These are phyloP conservation scores for Colletotrichum musae DNA, from an alignment of 2,329 filamentous ascomycete species.

Conservation along the genomic window DNA sequence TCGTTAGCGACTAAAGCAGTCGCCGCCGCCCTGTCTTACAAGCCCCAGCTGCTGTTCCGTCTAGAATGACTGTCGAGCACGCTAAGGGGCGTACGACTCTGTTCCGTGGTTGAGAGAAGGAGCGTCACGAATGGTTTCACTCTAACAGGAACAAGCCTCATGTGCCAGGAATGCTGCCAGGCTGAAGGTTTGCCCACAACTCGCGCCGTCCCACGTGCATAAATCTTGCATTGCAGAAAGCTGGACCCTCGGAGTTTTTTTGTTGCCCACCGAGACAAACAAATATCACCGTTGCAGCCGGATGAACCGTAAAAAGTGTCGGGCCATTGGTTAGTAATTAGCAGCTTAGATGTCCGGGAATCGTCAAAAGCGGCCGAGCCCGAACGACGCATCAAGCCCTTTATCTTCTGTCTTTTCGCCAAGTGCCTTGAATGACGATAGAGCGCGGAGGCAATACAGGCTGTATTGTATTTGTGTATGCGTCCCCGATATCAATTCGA, in stretches of 20 bases:
- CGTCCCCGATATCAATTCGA: too few relatives aligned
- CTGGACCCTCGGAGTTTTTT: slow-evolving; percentile 25
- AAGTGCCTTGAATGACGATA: too few relatives aligned
- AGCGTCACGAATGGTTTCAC: slow-evolving; percentile 1
- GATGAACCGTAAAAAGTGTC: too few relatives aligned
- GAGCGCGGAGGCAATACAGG: too few relatives aligned
- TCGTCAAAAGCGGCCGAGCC: too few relatives aligned
- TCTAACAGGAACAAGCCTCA: neutral
- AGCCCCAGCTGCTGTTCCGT: neutral
- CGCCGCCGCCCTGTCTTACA: slow-evolving; percentile 4
- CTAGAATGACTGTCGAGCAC: slow-evolving; percentile 9
- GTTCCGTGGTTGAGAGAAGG: neutral
- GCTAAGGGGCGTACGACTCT: neutral
- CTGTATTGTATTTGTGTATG: too few relatives aligned
- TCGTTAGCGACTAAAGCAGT: neutral
- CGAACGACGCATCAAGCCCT: too few relatives aligned
- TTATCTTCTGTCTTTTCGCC: too few relatives aligned
- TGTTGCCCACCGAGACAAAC: too few relatives aligned
- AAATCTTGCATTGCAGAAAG: slow-evolving; percentile 33
- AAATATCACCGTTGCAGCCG: too few relatives aligned
- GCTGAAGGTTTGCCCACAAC: neutral
- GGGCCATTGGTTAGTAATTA: too few relatives aligned
- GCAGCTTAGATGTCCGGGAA: too few relatives aligned
- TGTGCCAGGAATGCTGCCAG: neutral
- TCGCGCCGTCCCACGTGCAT: slow-evolving; percentile 11